Percentiles rank a stretch among this genome's conserved stretches.
Conservation (phyloP, 2,329 filamentous ascomycete species). For the Tolypocladium capitatum region DNA sequence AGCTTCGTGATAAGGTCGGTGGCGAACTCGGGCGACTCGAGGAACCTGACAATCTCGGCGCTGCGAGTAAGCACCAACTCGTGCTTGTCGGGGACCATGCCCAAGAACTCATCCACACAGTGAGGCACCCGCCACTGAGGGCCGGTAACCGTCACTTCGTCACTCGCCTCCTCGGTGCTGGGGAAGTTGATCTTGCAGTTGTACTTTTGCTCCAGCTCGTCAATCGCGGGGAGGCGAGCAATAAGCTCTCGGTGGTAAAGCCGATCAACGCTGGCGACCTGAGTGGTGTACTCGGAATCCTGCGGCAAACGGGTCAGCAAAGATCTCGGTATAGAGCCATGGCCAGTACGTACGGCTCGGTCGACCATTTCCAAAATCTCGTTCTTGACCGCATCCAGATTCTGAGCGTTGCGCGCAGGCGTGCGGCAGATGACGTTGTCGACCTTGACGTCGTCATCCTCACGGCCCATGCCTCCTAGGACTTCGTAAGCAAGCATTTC, state of each 20-base stretch:
- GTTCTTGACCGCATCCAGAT: slow-evolving; percentile 91
- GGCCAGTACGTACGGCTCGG: slow-evolving; percentile 51
- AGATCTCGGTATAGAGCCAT: not conserved
- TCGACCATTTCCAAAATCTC: slow-evolving; percentile 99
- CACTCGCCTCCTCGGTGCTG: slow-evolving; percentile 92
- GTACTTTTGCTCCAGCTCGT: slow-evolving; percentile 96
- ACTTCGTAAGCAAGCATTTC: slow-evolving; percentile 12
- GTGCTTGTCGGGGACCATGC: slow-evolving; percentile 95
- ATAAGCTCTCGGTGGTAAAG: slow-evolving; percentile 92
- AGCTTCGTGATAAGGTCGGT: slow-evolving; percentile 72
- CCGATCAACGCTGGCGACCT: slow-evolving; percentile 85
- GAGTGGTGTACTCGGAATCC: slow-evolving; percentile 94
- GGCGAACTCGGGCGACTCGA: slow-evolving; percentile 70
- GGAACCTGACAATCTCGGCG: slow-evolving; percentile 62
- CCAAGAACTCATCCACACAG: slow-evolving; percentile 89
- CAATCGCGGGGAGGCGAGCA: slow-evolving; percentile 74
- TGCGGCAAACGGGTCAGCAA: slow-evolving; percentile 16
- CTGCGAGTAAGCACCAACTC: slow-evolving; percentile 75
- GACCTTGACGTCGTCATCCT: slow-evolving; percentile 96
- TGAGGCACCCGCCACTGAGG: slow-evolving; percentile 97
- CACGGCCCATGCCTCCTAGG: slow-evolving; percentile 59
- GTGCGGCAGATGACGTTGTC: slow-evolving; percentile 99
- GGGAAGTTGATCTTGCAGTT: slow-evolving; percentile 99
- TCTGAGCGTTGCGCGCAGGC: slow-evolving; percentile 91
- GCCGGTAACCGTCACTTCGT: slow-evolving; percentile 88